Evolutionary conservation across 495 filamentous ascomycete species (phyloP).

Genomic region (Daldinia caldariorum): DNA sequence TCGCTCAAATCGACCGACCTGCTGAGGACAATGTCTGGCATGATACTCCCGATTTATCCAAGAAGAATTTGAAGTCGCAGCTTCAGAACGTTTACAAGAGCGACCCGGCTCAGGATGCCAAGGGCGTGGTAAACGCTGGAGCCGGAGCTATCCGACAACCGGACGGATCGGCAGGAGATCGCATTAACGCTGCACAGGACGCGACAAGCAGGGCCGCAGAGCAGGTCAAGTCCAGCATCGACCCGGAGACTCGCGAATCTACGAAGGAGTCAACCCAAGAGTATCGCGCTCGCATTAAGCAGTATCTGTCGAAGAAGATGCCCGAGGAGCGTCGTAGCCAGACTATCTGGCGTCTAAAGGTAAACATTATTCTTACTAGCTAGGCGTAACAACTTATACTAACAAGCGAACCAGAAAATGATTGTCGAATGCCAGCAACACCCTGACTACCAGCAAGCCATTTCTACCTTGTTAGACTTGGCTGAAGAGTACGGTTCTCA

Average conservation of each 20-base stretch:
- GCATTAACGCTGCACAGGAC: conserved; percentile 54
- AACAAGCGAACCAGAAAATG: conserved; percentile 73
- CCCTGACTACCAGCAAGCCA: conserved; percentile 87
- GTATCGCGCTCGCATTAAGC: conserved; percentile 66
- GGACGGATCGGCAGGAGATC: conserved; percentile 64
- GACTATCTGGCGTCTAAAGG: conserved; percentile 87
- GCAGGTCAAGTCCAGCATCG: conserved; percentile 58
- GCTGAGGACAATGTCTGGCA: conserved; percentile 95
- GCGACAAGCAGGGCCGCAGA: conserved; percentile 62
- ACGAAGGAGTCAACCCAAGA: conserved; percentile 51
- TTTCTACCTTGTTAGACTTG: conserved; percentile 82
- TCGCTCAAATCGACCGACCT: conserved; percentile 79
- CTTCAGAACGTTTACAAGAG: conserved; percentile 66
- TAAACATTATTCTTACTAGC: conserved; percentile 22
- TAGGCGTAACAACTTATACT: conserved; percentile 8
- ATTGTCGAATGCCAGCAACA: conserved; percentile 94
- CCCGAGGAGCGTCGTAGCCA: conserved; percentile 95
- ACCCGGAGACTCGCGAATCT: conserved; percentile 57
- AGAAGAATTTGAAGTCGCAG: conserved; percentile 73
- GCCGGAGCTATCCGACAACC: conserved; percentile 55
- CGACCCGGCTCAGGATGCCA: conserved; percentile 64
- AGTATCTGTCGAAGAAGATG: conserved; percentile 84
- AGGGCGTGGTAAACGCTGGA: conserved; percentile 51
- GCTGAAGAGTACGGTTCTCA: conserved; percentile 89
- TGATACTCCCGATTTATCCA: conserved; percentile 81